Percentiles rank a stretch among this genome's conserved stretches.
Conservation (phyloP, 192 early-diverging fungal genomes). For the Geosiphon pyriformis region DNA sequence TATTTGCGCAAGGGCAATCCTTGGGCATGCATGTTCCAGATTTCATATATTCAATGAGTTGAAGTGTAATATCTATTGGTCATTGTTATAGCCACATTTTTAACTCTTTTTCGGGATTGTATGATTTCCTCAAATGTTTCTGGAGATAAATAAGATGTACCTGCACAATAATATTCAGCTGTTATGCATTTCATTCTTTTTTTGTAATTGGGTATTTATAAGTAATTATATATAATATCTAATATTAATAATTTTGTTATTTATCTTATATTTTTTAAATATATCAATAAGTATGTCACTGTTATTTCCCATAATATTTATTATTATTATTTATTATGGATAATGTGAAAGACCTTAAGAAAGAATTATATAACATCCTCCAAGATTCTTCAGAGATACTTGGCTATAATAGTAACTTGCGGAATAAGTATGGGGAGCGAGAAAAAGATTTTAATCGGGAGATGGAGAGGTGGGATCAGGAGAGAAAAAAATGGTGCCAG, state of each 20-base stretch:
- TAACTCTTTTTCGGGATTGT: constrained; percentile 4
- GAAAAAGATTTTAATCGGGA: constrained; percentile 8
- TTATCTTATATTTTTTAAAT: constrained; percentile 9
- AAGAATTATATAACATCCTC: constrained; percentile 1
- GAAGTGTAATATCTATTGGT: constrained; percentile 17
- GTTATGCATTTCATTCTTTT: constrained; percentile 9
- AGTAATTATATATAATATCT: background rate
- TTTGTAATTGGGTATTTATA: constrained; percentile 9
- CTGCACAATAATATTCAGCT: constrained; percentile 18
- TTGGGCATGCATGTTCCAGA: background rate
- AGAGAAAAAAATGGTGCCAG: background rate
- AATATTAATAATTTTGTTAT: background rate
- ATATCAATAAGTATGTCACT: background rate
- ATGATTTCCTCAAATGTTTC: constrained; percentile 19
- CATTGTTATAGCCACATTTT: constrained; percentile 19
- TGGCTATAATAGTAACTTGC: too few relatives aligned
- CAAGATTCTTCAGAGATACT: too few relatives aligned
- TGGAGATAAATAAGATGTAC: constrained; percentile 15
- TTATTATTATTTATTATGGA: background rate
- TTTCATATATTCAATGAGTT: constrained; percentile 20
- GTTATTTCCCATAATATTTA: constrained; percentile 7
- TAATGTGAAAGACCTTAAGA: background rate
- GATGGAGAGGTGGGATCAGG: background rate
- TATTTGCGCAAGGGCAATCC: background rate
- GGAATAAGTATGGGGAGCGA: background rate